Base-by-base conservation (phyloP, 305 asterid genomes). In the Rubia peregrina region DNA sequence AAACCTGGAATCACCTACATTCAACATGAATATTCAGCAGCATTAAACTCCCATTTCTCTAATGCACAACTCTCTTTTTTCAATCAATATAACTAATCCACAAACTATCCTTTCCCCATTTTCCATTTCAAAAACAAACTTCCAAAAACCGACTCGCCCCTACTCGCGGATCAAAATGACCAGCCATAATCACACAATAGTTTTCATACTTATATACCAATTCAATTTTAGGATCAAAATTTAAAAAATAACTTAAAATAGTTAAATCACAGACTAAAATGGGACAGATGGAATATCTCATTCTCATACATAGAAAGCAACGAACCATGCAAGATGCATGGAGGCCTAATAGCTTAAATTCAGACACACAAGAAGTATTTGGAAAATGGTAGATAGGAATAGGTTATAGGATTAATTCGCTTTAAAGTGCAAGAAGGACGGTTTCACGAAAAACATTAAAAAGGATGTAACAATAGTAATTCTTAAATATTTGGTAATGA, bases 1-100 rank as follows among this genome's bases (percentile, higher is more conserved):
- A 91, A 82, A 73, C 85, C 77, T 33, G 98, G 97, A 78, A 94
- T 88, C 65, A 87, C 97, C 98, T 93, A 86, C 73, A 76, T 51
- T 51, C 0, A 51, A 51, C 17, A 51, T n/a, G 22, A 51, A 51
- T 51, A 51, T 6, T 21, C 21, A 51, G 59, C 21, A 51, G 59
- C 9, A 51, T 51, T 17, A 51, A 51, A 17, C 59, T 17, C 11
- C 3, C 59, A 17, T 17, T 51, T 51, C 59, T 51, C 22, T 51
- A 51, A 51, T 51, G 55, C 55, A 17, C 57, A 51, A 7, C 51
- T 46, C 2, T 5, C 12, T 46, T 4, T 42, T 42, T 42, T 42
- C 46, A 42, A 13, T 42, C 46, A 42, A 10, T 42, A 42, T 7
- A 7, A 42, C 46, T 7, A 3, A 48, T 48, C 19, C 12, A 48